Evolutionary conservation across 495 filamentous ascomycete genomes (phyloP).

Genomic region (Penicillium canariense): DNA sequence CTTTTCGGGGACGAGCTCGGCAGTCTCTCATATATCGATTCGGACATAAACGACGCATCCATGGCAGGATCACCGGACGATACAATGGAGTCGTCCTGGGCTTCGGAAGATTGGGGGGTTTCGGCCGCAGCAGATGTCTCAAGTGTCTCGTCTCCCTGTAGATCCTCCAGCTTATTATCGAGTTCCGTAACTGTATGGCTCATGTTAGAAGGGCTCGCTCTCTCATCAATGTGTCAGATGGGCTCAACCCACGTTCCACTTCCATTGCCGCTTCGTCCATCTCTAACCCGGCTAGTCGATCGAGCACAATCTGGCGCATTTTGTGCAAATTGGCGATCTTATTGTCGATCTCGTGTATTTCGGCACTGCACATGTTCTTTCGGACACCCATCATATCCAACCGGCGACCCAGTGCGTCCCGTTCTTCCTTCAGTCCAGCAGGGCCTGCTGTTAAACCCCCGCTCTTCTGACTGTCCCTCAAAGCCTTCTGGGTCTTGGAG

Average conservation of each 20-base stretch:
- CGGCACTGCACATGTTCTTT: constrained; percentile 96
- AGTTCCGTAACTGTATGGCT: constrained; percentile 65
- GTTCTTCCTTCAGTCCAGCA: constrained; percentile 71
- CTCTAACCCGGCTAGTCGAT: constrained; percentile 85
- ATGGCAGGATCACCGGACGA: constrained; percentile 53
- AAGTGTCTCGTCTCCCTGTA: constrained; percentile 61
- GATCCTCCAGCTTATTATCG: constrained; percentile 81
- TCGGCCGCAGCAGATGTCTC: constrained; percentile 58
- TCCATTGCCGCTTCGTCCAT: constrained; percentile 89
- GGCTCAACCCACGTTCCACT: constrained; percentile 64
- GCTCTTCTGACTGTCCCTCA: constrained; percentile 58
- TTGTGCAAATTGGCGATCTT: constrained; percentile 92
- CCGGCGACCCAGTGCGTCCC: constrained; percentile 69
- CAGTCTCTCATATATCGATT: constrained; percentile 93
- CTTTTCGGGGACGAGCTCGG: constrained; percentile 61
- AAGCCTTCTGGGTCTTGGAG: constrained; percentile 69
- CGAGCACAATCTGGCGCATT: constrained; percentile 91
- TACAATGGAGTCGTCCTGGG: constrained; percentile 47
- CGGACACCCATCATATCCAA: constrained; percentile 88
- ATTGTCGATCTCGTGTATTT: constrained; percentile 94
- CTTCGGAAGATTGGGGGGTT: constrained; percentile 56
- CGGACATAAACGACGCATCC: constrained; percentile 88
- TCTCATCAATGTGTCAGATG: not conserved
- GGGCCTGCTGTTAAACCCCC: constrained; percentile 61
- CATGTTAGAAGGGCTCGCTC: not conserved